These are phyloP conservation scores for Termitomyces sp. DNA, from an alignment of 768 basidiomycete genomes.

Conservation along the genomic window DNA sequence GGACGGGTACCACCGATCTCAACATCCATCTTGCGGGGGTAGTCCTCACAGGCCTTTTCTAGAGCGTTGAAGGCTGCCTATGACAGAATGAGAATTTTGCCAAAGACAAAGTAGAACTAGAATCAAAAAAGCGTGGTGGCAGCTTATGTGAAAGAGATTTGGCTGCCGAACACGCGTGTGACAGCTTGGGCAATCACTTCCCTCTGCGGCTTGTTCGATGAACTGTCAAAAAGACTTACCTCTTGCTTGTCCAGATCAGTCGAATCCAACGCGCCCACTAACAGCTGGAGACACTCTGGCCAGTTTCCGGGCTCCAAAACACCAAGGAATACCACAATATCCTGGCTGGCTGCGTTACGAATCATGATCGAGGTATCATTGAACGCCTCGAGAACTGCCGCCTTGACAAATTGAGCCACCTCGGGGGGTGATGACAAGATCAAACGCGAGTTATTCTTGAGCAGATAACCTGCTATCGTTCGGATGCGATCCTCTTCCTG, in stretches of 20 bases:
- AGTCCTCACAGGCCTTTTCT: conserved; percentile 96
- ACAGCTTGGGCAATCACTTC: background rate
- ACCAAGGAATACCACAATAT: conserved; percentile 86
- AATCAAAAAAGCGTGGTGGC: background rate
- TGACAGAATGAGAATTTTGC: conserved; percentile 10
- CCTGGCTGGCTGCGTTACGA: conserved; percentile 91
- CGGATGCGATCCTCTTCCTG: conserved; percentile 90
- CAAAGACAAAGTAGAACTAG: conserved; percentile 11
- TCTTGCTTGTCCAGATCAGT: conserved; percentile 77
- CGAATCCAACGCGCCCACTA: conserved; percentile 79
- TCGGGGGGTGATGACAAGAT: conserved; percentile 66
- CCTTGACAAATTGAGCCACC: conserved; percentile 72
- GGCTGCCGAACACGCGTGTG: background rate
- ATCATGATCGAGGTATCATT: conserved; percentile 81
- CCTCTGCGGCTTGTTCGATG: background rate
- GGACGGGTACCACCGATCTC: conserved; percentile 92
- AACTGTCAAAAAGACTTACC: conserved; percentile 46
- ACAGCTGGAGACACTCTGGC: conserved; percentile 89
- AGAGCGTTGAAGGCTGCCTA: conserved; percentile 92
- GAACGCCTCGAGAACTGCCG: conserved; percentile 77
- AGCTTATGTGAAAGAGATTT: background rate
- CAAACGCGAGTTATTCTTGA: conserved; percentile 92
- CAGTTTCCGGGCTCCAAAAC: conserved; percentile 89
- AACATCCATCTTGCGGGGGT: conserved; percentile 91
- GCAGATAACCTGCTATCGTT: conserved; percentile 91